Percentiles rank a stretch among this genome's conserved stretches.
phyloP scores from a whole-genome alignment of 352 stramenopile species.

The Peronospora tabacina region DNA sequence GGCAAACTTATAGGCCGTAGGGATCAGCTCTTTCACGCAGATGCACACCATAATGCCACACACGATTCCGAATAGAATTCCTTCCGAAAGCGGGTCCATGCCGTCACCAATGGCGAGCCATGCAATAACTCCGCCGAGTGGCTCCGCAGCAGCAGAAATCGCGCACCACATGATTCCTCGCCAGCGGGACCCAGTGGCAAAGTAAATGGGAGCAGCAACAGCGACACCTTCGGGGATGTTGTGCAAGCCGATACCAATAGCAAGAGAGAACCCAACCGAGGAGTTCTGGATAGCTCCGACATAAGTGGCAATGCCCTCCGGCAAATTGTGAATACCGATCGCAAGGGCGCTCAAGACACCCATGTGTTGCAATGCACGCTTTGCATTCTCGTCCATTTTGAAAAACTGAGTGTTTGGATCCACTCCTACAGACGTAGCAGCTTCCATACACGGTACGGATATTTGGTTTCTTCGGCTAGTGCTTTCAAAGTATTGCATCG shows the following conservation, averaged over 20 bases:
- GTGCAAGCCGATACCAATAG: constrained; percentile 93
- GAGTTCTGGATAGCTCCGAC: constrained; percentile 87
- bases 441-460: constrained; percentile 17
- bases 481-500: constrained; percentile 26
- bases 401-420: background rate
- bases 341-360: constrained; percentile 87
- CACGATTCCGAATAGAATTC: constrained; percentile 87
- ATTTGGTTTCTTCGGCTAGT: constrained; percentile 5
- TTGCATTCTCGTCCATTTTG: constrained; percentile 28
- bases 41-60: constrained; percentile 93
- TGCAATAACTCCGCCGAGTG: constrained; percentile 80
- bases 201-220: constrained; percentile 95
- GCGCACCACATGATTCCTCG: constrained; percentile 91
- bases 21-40: constrained; percentile 85
- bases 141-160: constrained; percentile 84
- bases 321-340: constrained; percentile 93
- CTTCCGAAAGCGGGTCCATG: constrained; percentile 65
- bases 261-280: constrained; percentile 85
- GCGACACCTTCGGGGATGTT: constrained; percentile 95
- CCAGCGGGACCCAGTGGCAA: constrained; percentile 87
- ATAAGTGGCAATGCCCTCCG: constrained; percentile 93
- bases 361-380: constrained; percentile 61
- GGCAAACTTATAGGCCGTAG: constrained; percentile 86
- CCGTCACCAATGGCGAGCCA: constrained; percentile 74
- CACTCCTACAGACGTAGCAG: background rate